phyloP scores from a whole-genome alignment of 176 grass and related monocot genomes.

The Secale cereale region DNA sequence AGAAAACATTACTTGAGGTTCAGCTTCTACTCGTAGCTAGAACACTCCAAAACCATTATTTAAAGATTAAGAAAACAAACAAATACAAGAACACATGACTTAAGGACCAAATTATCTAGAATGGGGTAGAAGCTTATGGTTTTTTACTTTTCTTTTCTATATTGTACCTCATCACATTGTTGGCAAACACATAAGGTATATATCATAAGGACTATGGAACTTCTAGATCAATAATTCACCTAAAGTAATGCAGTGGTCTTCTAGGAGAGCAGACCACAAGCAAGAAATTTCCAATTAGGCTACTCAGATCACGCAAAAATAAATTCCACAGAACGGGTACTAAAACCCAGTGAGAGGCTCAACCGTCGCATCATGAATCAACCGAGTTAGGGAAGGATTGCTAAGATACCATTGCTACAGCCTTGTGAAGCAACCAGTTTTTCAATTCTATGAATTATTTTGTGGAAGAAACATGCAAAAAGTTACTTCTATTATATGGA shows the following conservation, averaged over 20 bases:
- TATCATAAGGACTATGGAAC: not conserved
- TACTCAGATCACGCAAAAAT: not conserved
- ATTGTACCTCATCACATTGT: not conserved
- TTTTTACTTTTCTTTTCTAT: not conserved
- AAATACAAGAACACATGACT: not conserved
- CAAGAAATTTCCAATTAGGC: not conserved
- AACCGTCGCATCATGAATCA: not conserved
- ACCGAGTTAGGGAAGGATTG: not conserved
- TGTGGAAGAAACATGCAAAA: not conserved
- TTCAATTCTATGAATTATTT: conserved; percentile 1
- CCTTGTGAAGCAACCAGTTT: not conserved
- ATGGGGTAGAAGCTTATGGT: not conserved
- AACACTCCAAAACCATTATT: no score
- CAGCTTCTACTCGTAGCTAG: no score
- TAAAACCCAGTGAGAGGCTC: not conserved
- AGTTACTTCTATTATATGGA: not conserved
- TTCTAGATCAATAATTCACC: not conserved
- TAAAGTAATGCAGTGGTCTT: not conserved
- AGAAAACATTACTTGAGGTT: no score
- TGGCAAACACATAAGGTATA: not conserved
- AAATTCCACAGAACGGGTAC: not conserved
- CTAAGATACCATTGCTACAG: not conserved
- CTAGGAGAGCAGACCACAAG: not conserved
- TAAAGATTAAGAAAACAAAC: no score
- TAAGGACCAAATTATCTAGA: not conserved